Base-by-base conservation (phyloP, 306 rosid species). In the Medicago truncatula region DNA sequence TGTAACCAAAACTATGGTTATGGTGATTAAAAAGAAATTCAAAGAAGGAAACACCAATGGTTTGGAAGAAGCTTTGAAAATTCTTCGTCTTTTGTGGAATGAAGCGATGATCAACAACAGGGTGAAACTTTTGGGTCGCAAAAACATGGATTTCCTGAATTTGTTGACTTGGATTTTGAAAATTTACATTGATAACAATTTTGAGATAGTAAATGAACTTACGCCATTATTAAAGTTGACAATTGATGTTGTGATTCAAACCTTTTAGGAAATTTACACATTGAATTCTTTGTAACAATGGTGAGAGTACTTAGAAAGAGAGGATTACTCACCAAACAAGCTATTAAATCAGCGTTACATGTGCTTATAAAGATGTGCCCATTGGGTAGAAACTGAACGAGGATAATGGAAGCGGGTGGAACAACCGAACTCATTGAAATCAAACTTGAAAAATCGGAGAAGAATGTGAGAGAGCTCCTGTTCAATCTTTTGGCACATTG, bases 121-220 rank as follows among this genome's bases (percentile, higher is more conserved):
- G 56, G 67, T 74, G 34, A 87, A 81, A 75, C 16, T 46, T 58
- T 66, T 82, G 12, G 83, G 81, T 7, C 54, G 77, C 9, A 78
- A 74, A 57, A 85, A 77, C 84, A n/a, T 70, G 16, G 86, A 87
- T 44, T 80, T 93, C 52, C 73, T 89, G 58, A 80, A 86, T 10
- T 78, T 92, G 0, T 82, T 93, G 82, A 80, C 81, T 21, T 87
- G 88, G 91, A 62, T 86, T 87, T 71, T 93, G 38, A 60, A 86
- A n/a, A 73, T 62, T 50, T 70, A 66, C 47, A 43, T 49, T 41
- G 74, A 70, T 6, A 77, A 87, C 46, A 25, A 67, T 7, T 66
- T 77, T 2, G 50, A 73, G 2, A 10, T 81, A 54, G 84, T 82
- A 25, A 85, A 77, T 23, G 89, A 89, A 43, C 90, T 83, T 25